Percentiles rank a stretch among this genome's conserved stretches.
These are phyloP conservation scores for Pycnococcus provasolii DNA, from an alignment of 139 green algal species.

Conservation along the genomic window DNA sequence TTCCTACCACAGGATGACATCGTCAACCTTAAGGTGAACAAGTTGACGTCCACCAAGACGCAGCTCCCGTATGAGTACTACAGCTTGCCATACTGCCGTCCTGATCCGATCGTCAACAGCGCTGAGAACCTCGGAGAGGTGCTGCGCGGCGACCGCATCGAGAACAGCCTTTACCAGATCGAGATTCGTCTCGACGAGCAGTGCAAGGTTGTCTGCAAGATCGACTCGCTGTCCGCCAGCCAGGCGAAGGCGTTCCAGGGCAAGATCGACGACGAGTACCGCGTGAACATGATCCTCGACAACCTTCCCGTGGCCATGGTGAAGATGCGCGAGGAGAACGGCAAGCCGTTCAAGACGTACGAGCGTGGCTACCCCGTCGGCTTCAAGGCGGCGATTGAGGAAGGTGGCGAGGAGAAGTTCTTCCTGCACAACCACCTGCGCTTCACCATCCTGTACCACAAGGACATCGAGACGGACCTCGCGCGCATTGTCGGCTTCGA, in stretches of 20 bases:
- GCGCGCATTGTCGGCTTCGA: conserved; percentile 94
- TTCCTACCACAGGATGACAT: conserved; percentile 56
- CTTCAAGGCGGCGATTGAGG: conserved; percentile 53
- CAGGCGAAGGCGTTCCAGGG: conserved; percentile 66
- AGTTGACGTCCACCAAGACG: conserved; percentile 82
- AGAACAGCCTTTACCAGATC: conserved; percentile 95
- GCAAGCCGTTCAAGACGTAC: conserved; percentile 71
- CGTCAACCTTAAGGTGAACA: conserved; percentile 89
- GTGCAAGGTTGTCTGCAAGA: conserved; percentile 90
- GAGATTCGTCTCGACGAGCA: conserved; percentile 78
- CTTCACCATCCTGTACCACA: conserved; percentile 94
- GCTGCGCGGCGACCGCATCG: conserved; percentile 90
- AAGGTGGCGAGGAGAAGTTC: conserved; percentile 48
- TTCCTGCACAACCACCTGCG: conserved; percentile 94
- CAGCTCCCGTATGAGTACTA: conserved; percentile 97
- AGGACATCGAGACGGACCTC: conserved; percentile 65
- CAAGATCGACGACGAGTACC: conserved; percentile 90
- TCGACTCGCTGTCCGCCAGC: conserved; percentile 50
- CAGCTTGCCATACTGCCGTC: conserved; percentile 87
- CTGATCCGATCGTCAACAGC: conserved; percentile 71
- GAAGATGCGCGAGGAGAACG: conserved; percentile 62
- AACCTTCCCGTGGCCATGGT: conserved; percentile 94
- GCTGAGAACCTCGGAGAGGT: conserved; percentile 96
- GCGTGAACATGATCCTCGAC: conserved; percentile 99
- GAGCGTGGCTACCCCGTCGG: conserved; percentile 90